A percentile compares a stretch with the other conserved stretches of the same genome.
These are phyloP conservation scores for Penicillium verhagenii DNA, from an alignment of 495 filamentous ascomycete species.

Conservation along the genomic window DNA sequence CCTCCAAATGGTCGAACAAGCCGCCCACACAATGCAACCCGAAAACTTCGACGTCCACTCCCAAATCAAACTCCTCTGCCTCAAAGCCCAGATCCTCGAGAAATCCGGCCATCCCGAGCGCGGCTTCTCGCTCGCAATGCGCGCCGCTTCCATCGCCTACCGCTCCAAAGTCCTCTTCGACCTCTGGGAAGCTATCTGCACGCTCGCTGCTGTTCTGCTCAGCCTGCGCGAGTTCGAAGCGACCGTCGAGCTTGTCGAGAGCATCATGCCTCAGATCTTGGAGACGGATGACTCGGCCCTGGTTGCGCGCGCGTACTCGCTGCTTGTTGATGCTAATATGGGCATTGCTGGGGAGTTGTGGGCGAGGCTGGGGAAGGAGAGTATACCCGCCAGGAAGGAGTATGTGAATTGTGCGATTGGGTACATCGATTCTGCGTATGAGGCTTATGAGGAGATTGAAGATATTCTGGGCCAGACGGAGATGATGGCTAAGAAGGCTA, in stretches of 20 bases:
- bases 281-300: constrained; percentile 69
- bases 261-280: constrained; percentile 77
- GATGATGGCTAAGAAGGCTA: constrained; percentile 84
- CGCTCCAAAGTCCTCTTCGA: constrained; percentile 66
- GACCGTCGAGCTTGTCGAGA: constrained; percentile 63
- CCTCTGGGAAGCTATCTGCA: constrained; percentile 75
- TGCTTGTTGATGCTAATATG: constrained; percentile 81
- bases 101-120: constrained; percentile 70
- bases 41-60: constrained; percentile 72
- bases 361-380: constrained; percentile 20
- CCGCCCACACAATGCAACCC: constrained; percentile 62
- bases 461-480: constrained; percentile 75
- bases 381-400: constrained; percentile 46
- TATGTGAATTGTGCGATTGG: constrained; percentile 63
- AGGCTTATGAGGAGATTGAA: constrained; percentile 69
- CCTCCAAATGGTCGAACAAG: constrained; percentile 63
- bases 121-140: constrained; percentile 78
- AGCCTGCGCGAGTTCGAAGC: constrained; percentile 73
- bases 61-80: constrained; percentile 69
- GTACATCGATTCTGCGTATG: constrained; percentile 65
- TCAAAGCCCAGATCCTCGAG: constrained; percentile 74
- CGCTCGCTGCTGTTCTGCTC: constrained; percentile 66
- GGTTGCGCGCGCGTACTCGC: constrained; percentile 65
- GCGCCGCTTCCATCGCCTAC: constrained; percentile 76
- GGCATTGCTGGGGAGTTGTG: constrained; percentile 65